Percentiles rank a stretch among this genome's conserved stretches.
Conservation (phyloP, 257 asterid genomes). For the Nicotiana undulata region DNA sequence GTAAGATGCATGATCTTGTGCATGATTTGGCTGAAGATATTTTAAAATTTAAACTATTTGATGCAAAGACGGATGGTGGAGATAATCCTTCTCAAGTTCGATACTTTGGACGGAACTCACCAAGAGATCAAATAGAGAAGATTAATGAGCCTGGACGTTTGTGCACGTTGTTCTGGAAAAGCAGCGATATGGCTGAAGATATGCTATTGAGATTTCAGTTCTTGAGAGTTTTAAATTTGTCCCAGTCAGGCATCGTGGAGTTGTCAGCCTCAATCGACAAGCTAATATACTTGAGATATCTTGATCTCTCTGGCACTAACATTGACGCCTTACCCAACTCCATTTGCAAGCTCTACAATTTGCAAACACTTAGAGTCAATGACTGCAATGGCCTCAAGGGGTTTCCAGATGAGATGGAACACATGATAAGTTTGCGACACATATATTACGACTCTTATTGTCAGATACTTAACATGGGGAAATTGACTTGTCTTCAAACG, state of each 20-base stretch:
- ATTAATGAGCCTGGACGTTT: not conserved
- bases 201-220: too few relatives aligned
- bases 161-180: not conserved
- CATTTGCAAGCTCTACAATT: constrained; percentile 3
- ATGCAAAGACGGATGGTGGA: not conserved
- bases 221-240: too few relatives aligned
- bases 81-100: not conserved
- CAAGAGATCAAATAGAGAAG: not conserved
- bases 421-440: constrained; percentile 6
- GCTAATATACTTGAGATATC: constrained; percentile 6
- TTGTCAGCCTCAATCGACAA: constrained; percentile 11
- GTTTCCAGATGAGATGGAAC: not conserved
- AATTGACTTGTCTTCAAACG: too few relatives aligned
- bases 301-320: not conserved
- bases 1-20: constrained; percentile 32
- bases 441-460: too few relatives aligned
- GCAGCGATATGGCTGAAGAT: not conserved
- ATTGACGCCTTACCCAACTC: constrained; percentile 7
- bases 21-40: constrained; percentile 18
- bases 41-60: not conserved
- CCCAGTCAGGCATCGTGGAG: not conserved
- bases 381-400: not conserved
- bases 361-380: constrained; percentile 13
- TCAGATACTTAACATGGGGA: too few relatives aligned
- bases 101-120: not conserved